Evolutionary conservation across 257 asterid genomes (phyloP), one percentile per base, ranked within the genome.

Genomic region (Perilla frutescens): DNA sequence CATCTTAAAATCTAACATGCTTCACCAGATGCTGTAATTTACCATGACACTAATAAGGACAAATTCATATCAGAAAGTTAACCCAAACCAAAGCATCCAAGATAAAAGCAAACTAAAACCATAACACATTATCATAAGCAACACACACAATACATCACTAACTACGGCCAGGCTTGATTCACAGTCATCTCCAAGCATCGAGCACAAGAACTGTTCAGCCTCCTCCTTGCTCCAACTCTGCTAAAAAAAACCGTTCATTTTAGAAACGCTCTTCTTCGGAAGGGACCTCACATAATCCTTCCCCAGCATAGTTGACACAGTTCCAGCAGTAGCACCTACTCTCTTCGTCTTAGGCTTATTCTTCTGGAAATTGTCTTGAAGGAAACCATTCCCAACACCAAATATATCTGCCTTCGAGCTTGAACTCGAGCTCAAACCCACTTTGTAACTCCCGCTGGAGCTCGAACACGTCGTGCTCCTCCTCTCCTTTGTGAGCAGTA

Each of bases 91-190:
- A 10, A 43, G 32, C 61, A 40, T 60, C 45, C 45, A 68, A 13
- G 39, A 50, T 6, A 59, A 34, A 43, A 45, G 15, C 55, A 75
- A 43, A 39, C 26, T 4, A 55, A 74, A 64, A 43, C 47, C 6
- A 34, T 1, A 29, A 76, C 73, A 77, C 36, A 67, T 61, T 48
- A 68, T 45, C 54, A 40, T 55, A 72, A 61, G 76, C 10, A 83
- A 88, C 99, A 85, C 78, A 94, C 99, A 81, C 32, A 94, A 76
- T 15, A 94, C 96, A 68, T 94, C 97, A 68, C 91, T 80, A 63
- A 94, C 88, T 71, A 91, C 86, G 62, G 86, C 87, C 77, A 88
- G 72, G 82, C 86, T 82, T 80, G 91, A 71, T 62, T 90, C 90
- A 55, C 84, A 82, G 53, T 90, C 93, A 20, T 85, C 83, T n/a